phyloP scores from a whole-genome alignment of 345 rosid species.

The Limnanthes douglasii region DNA sequence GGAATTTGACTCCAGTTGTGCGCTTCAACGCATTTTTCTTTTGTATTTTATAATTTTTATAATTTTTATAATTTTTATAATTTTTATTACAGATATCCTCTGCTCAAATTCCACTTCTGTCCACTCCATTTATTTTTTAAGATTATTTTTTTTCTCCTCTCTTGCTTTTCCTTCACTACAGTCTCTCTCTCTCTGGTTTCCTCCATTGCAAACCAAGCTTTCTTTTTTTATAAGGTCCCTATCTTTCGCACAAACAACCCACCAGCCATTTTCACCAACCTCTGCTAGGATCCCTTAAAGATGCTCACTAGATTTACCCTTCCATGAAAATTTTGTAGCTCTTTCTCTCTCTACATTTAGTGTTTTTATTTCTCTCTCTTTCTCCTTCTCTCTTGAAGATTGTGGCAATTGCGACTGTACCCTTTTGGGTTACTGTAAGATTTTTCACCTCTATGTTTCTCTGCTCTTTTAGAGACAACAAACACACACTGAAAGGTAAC shows the following conservation, averaged over 20 bases:
- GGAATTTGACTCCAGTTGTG: too few species aligned
- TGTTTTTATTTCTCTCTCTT: conserved; percentile 23
- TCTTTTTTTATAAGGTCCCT: too few species aligned
- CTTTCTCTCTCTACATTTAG: conserved; percentile 8
- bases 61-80: too few species aligned
- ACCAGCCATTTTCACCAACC: conserved; percentile 38
- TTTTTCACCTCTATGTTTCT: too few species aligned
- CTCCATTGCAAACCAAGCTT: conserved; percentile 91
- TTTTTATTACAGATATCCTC: too few species aligned
- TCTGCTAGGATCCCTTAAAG: not conserved
- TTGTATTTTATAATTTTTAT: too few species aligned
- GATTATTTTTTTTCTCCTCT: conserved; percentile 13
- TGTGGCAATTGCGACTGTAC: conserved; percentile 9
- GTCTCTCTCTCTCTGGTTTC: conserved; percentile 29
- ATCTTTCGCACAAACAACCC: conserved; percentile 32
- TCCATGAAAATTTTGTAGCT: not conserved
- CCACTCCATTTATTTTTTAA: conserved; percentile 34
- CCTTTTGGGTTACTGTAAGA: conserved; percentile 13
- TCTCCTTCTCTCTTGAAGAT: conserved; percentile 11
- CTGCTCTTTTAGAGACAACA: conserved; percentile 17
- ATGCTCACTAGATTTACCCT: conserved; percentile 6
- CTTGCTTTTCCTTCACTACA: conserved; percentile 25
- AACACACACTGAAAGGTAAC: conserved; percentile 19
- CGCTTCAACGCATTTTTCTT: too few species aligned
- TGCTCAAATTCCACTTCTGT: conserved; percentile 11